Percentiles rank a stretch among this genome's conserved stretches.
Conservation (phyloP, 176 grass and related monocot species). For the Oryza meyeriana region DNA sequence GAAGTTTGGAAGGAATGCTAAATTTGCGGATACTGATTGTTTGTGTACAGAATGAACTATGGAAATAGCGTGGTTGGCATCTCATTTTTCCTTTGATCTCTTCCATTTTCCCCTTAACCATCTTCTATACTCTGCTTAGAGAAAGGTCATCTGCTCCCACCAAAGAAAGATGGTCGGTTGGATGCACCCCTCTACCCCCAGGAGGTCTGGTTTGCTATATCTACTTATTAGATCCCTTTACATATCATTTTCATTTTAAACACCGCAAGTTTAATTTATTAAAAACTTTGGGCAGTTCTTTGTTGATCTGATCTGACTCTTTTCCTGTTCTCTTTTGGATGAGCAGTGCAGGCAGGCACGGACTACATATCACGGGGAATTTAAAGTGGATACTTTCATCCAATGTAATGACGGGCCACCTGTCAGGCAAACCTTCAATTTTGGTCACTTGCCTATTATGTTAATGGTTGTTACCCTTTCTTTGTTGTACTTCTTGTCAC, state of each 20-base stretch:
- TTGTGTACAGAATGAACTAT: not conserved
- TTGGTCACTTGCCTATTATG: conserved; percentile 92
- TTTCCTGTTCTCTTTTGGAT: conserved; percentile 26
- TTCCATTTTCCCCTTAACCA: conserved; percentile 43
- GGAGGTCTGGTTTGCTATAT: conserved; percentile 60
- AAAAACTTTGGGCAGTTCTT: not conserved
- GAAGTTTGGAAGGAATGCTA: conserved; percentile 9
- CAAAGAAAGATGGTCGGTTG: conserved; percentile 43
- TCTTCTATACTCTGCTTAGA: conserved; percentile 62
- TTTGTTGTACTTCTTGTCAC: not conserved
- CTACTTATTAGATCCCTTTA: not conserved
- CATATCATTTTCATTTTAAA: not conserved
- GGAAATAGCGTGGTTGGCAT: not conserved
- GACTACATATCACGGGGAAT: conserved; percentile 67
- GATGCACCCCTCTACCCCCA: conserved; percentile 54
- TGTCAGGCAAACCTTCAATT: conserved; percentile 65
- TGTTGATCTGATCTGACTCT: not conserved
- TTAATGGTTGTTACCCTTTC: conserved; percentile 63
- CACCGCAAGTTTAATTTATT: not conserved
- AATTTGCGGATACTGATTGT: not conserved
- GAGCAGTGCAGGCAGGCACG: conserved; percentile 78
- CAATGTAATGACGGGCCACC: conserved; percentile 52
- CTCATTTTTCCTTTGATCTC: not conserved
- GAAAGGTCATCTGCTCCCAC: conserved; percentile 49
- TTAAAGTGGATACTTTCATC: conserved; percentile 49